Percentiles rank a stretch among this genome's conserved stretches.
These are phyloP conservation scores for Curvularia lunata DNA, from an alignment of 2,329 filamentous ascomycete genomes.

Conservation along the genomic window DNA sequence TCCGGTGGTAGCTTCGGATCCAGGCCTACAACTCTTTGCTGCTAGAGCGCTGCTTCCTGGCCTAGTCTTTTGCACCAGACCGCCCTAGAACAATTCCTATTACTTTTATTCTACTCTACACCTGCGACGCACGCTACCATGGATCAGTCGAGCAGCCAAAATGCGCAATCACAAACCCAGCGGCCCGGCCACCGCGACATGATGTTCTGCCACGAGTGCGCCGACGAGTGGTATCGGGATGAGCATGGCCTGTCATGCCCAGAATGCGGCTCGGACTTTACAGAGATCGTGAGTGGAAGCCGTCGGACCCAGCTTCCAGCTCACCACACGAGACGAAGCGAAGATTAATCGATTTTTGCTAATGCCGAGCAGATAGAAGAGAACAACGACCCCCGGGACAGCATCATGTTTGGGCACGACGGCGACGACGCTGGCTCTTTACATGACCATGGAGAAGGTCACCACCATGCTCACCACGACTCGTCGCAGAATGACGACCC, in stretches of 20 bases:
- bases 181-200: slow-evolving; percentile 62
- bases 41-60: slow-evolving; percentile 6
- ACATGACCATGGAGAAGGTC: slow-evolving; percentile 35
- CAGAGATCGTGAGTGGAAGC: slow-evolving; percentile 75
- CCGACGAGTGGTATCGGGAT: slow-evolving; percentile 79
- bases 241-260: slow-evolving; percentile 75
- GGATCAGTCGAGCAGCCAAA: slow-evolving; percentile 28
- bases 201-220: slow-evolving; percentile 84
- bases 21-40: slow-evolving; percentile 22
- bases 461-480: slow-evolving; percentile 52
- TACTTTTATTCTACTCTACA: slow-evolving; percentile 5
- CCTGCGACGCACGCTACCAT: slow-evolving; percentile 25
- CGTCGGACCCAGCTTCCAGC: slow-evolving; percentile 17
- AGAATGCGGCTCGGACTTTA: slow-evolving; percentile 76
- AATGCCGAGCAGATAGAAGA: slow-evolving; percentile 52
- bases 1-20: slow-evolving; percentile 24
- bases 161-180: slow-evolving; percentile 26
- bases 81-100: slow-evolving; percentile 6
- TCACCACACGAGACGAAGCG: slow-evolving; percentile 10
- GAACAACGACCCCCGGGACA: slow-evolving; percentile 68
- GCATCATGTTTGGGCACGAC: slow-evolving; percentile 35
- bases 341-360: slow-evolving; percentile 18
- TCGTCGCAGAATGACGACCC: slow-evolving; percentile 59
- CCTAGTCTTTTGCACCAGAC: slow-evolving; percentile 4
- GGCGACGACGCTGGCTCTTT: slow-evolving; percentile 39